Base-by-base conservation (phyloP, 1,139 yeast genomes). In the Debaryomyces subglobosus region DNA sequence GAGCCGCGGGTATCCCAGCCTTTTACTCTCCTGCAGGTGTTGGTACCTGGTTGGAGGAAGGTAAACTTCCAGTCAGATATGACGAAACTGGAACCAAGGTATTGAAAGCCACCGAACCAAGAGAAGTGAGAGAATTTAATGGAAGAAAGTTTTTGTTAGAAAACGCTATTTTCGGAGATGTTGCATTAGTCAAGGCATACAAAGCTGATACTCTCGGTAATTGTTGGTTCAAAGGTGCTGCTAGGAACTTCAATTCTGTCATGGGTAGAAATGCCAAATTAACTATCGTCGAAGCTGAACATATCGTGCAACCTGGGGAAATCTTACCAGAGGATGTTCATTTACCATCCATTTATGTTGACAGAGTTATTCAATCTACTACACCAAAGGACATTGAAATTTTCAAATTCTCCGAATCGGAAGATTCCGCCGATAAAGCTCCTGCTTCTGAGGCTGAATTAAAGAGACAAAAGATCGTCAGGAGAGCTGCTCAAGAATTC, bases 21-120 rank as follows among this genome's bases (percentile, higher is more conserved):
- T 77, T 73, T 51, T 78, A 68, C 57, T 71, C 80, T 2, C 73
- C 80, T 1, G 74, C 82, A 1, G 82, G 81, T 21, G 79, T 68
- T n/a, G 75, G 74, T 30, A 78, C 82, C 23, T 74, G 80, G 80
- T 63, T 78, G 38, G 78, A 78, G 56, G 68, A 75, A 49, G 82
- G 82, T 18, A 68, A 74, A 52, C 60, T 78, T 47, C 82, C 82
- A 2, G 66, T 76, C 8, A 60, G 71, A 48, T 77, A 75, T 55
- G 60, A 66, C 5, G 57, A 62, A 21, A 57, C 74, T 55, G 62
- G 69, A 2, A 27, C 42, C n/a, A 55, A 64, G 15, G 78, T 75
- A 2, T 53, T 72, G 48, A 63, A 68, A 50, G 60, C 67, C 18
- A 62, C 71, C 35, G 58, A 62, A 37, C 77, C 78, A 9, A 66